Evolutionary conservation across 345 rosid genomes (phyloP).

Genomic region (Dovyalis caffra): DNA sequence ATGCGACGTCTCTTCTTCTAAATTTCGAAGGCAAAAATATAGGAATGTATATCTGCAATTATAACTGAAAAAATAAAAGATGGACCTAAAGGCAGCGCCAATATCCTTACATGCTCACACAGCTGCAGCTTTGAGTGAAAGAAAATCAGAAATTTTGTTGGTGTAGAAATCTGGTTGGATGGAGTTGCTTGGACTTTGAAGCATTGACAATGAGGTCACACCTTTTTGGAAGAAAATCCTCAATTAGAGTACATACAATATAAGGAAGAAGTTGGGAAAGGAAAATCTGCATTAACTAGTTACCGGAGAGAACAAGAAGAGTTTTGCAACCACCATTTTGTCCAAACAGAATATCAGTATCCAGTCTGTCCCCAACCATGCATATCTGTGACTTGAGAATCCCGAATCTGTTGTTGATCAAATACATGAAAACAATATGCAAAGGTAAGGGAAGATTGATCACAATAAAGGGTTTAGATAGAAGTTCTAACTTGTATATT

Average conservation of each 20-base stretch:
- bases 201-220: constrained; percentile 29
- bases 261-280: neutral
- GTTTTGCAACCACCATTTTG: constrained; percentile 39
- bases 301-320: constrained; percentile 35
- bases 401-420: constrained; percentile 57
- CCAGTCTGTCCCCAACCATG: constrained; percentile 40
- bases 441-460: neutral
- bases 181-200: constrained; percentile 22
- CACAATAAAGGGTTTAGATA: neutral
- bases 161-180: constrained; percentile 38
- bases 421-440: neutral
- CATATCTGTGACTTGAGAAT: constrained; percentile 49
- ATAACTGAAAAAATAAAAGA: neutral
- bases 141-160: constrained; percentile 27
- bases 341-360: constrained; percentile 35
- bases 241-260: neutral
- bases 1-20: neutral
- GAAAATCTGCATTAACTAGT: neutral
- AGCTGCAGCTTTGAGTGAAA: constrained; percentile 59
- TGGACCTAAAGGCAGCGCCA: neutral
- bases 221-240: constrained; percentile 11
- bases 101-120: constrained; percentile 41
- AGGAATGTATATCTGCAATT: neutral
- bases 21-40: neutral
- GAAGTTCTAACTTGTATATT: neutral